phyloP scores from a whole-genome alignment of 352 stramenopile species.

The Pythium plurisporium region DNA sequence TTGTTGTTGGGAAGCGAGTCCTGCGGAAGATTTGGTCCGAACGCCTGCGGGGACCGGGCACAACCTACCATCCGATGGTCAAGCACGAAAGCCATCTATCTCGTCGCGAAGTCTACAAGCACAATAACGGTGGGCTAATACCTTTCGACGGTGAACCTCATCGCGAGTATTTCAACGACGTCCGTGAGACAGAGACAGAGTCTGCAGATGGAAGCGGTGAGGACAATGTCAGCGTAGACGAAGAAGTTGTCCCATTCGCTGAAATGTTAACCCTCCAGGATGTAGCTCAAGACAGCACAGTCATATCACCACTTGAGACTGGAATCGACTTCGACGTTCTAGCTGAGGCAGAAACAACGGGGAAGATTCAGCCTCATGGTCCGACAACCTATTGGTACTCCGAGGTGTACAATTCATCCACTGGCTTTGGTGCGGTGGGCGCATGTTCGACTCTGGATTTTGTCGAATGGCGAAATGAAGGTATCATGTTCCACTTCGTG shows the following conservation, averaged over 20 bases:
- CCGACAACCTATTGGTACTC: slow-evolving; percentile 70
- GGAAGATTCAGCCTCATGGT: slow-evolving; percentile 5
- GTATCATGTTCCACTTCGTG: slow-evolving; percentile 90
- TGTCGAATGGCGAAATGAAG: slow-evolving; percentile 92
- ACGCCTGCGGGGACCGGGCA: slow-evolving; percentile 26
- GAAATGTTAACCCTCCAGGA: slow-evolving; percentile 51
- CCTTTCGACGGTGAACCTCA: slow-evolving; percentile 86
- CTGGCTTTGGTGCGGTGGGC: slow-evolving; percentile 71
- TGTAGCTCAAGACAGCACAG: slow-evolving; percentile 44
- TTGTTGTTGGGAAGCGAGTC: slow-evolving; percentile 39
- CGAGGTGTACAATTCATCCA: slow-evolving; percentile 43
- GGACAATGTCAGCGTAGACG: slow-evolving; percentile 24
- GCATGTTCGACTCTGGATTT: slow-evolving; percentile 92
- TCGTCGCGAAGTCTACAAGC: slow-evolving; percentile 61
- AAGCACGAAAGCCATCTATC: slow-evolving; percentile 87
- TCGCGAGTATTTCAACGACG: slow-evolving; percentile 72
- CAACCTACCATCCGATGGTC: slow-evolving; percentile 67
- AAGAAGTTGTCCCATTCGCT: slow-evolving; percentile 47
- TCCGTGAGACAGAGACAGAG: slow-evolving; percentile 52
- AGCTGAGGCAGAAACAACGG: slow-evolving; percentile 8
- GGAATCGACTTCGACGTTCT: slow-evolving; percentile 35
- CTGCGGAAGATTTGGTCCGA: slow-evolving; percentile 59
- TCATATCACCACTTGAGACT: slow-evolving; percentile 56
- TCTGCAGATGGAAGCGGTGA: slow-evolving; percentile 32
- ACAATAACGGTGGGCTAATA: slow-evolving; percentile 71